Conservation (phyloP, 192 early-diverging fungal species). For the Bifiguratus adelaidae region DNA sequence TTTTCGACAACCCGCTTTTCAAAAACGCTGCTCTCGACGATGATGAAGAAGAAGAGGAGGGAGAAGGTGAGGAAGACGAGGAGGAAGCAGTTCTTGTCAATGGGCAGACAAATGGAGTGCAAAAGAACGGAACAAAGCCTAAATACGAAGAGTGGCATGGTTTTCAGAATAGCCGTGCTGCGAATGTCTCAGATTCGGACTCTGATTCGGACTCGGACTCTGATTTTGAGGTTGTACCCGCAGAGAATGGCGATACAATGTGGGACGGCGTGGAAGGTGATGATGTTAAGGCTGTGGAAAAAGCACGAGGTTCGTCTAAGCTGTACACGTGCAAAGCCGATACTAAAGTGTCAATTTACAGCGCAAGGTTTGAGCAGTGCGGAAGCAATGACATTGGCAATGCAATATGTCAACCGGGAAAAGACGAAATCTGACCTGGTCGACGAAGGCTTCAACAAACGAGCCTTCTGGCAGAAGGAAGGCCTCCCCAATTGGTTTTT, state of each 20-base stretch:
- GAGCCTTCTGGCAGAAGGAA: constrained; percentile 77
- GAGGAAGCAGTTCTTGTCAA: constrained; percentile 22
- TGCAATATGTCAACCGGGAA: constrained; percentile 68
- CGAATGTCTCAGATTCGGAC: constrained; percentile 9
- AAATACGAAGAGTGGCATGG: constrained; percentile 20
- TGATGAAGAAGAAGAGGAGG: constrained; percentile 47
- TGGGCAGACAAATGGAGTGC: background rate
- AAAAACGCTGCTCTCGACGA: constrained; percentile 43
- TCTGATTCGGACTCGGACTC: constrained; percentile 28
- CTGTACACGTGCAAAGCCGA: background rate
- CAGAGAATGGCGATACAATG: constrained; percentile 29
- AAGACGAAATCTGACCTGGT: constrained; percentile 74
- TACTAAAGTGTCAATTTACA: background rate
- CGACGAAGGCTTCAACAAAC: constrained; percentile 87
- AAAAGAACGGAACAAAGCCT: constrained; percentile 13
- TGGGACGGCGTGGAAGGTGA: constrained; percentile 58
- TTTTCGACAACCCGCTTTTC: constrained; percentile 95
- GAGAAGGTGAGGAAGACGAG: constrained; percentile 23
- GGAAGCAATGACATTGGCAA: constrained; percentile 83
- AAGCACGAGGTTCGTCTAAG: constrained; percentile 23
- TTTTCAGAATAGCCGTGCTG: no score
- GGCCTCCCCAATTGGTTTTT: constrained; percentile 89
- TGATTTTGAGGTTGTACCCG: constrained; percentile 46
- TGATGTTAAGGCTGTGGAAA: constrained; percentile 30
- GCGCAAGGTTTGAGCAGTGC: constrained; percentile 66